Percentiles rank a stretch among this genome's conserved stretches.
Conservation (phyloP, 495 filamentous ascomycete genomes). For the Podospora pseudopauciseta region DNA sequence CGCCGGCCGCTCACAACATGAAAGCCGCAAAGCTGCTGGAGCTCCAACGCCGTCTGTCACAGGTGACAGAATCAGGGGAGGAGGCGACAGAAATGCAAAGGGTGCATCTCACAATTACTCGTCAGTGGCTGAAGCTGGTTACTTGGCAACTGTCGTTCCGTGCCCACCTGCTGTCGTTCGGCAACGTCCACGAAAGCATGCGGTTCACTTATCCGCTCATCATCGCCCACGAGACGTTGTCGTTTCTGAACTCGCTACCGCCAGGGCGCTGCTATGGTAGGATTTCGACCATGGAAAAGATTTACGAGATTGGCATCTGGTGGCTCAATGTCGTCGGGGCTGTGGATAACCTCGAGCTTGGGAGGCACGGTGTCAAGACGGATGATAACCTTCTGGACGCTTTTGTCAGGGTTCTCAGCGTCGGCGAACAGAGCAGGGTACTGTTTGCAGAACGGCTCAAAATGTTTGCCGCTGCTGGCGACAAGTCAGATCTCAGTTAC, state of each 20-base stretch:
- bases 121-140: slow-evolving; percentile 60
- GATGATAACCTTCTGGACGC: neutral
- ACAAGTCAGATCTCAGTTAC: neutral
- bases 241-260: slow-evolving; percentile 31
- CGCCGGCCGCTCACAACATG: neutral
- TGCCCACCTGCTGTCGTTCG: slow-evolving; percentile 49
- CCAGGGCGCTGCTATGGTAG: slow-evolving; percentile 14
- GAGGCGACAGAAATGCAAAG: slow-evolving; percentile 53
- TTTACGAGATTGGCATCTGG: slow-evolving; percentile 52
- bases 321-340: slow-evolving; percentile 44
- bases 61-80: neutral
- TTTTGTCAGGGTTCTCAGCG: neutral
- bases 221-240: neutral
- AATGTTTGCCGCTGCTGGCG: neutral
- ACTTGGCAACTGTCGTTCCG: slow-evolving; percentile 60
- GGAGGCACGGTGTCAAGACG: neutral
- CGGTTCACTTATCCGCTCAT: neutral
- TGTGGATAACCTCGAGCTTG: slow-evolving; percentile 24
- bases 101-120: slow-evolving; percentile 59
- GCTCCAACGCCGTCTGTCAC: neutral
- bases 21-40: neutral
- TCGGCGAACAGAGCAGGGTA: neutral
- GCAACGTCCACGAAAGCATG: slow-evolving; percentile 36
- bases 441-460: neutral
- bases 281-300: slow-evolving; percentile 49